phyloP scores from a whole-genome alignment of 2,329 filamentous ascomycete species.

The Ophiostoma fasciatum region DNA sequence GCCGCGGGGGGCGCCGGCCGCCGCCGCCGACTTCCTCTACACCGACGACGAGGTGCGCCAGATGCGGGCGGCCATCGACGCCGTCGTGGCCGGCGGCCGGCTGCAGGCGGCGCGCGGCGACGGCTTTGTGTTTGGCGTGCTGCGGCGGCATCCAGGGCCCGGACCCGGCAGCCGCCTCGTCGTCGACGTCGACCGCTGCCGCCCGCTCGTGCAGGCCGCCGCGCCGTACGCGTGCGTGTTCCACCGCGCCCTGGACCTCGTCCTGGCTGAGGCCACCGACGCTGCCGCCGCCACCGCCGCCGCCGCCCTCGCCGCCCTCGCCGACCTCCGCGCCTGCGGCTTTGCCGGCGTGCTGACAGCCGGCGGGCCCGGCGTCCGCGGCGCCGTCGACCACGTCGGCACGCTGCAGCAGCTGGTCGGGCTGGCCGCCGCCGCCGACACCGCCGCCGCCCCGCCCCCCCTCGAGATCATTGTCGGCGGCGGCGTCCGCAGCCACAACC shows the following conservation, averaged over 20 bases:
- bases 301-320: slow-evolving; percentile 21
- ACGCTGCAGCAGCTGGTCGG: slow-evolving; percentile 24
- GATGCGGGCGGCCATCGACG: slow-evolving; percentile 27
- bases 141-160: too few relatives aligned
- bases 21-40: slow-evolving; percentile 33
- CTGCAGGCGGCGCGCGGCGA: slow-evolving; percentile 29
- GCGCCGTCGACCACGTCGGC: slow-evolving; percentile 21
- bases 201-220: slow-evolving; percentile 25
- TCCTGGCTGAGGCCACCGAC: slow-evolving; percentile 17
- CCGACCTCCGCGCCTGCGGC: slow-evolving; percentile 25
- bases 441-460: slow-evolving; percentile 10
- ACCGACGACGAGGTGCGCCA: slow-evolving; percentile 23
- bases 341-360: slow-evolving; percentile 39
- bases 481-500: slow-evolving; percentile 30
- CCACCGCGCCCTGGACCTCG: slow-evolving; percentile 40
- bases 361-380: slow-evolving; percentile 29
- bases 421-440: neutral
- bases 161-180: too few relatives aligned
- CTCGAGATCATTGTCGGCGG: slow-evolving; percentile 38
- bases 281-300: slow-evolving; percentile 8
- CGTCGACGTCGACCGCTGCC: slow-evolving; percentile 28
- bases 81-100: slow-evolving; percentile 22
- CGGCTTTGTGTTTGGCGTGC: slow-evolving; percentile 41
- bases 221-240: slow-evolving; percentile 32
- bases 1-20: slow-evolving; percentile 26